Evolutionary conservation across 495 filamentous ascomycete species (phyloP), one percentile per base, ranked within the genome.

Genomic region (Alectoria sarmentosa): DNA sequence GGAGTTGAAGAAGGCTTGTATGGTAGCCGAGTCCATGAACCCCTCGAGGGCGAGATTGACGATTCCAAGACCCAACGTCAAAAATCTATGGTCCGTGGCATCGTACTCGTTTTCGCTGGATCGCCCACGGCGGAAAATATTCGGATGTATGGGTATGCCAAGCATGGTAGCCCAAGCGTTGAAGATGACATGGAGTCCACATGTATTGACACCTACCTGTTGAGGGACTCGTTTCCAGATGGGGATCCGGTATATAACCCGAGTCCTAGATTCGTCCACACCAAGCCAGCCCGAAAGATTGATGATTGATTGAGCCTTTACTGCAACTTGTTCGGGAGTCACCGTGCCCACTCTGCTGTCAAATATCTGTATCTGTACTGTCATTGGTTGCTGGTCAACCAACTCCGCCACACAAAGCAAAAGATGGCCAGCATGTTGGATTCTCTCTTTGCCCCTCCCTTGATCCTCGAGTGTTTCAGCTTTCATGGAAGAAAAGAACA

Each of bases 41-140:
- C 66, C 66, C 5, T 1, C 56, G 5, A 67, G n/a, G 26, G 61
- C 55, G n/a, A 67, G 61, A 30, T 64, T 64, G 62, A 67, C 60
- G 23, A 67, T 60, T 46, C 41, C 32, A 4, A 67, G 42, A 5
- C 49, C 66, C 5, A 3, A 14, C 17, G 26, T 34, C 3, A 42
- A 30, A 7, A 55, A 55, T 0, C 1, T 4, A 2, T 34, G 2
- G 30, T 32, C 52, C 15, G 30, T 21, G 7, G 17, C 28, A 34
- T 21, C 28, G 30, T 15, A 1, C 11, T 1, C 13, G 23, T 52
- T 14, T 4, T 48, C 10, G 1, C 9, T 6, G 48, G 26, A 4
- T 30, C 26, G 48, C 26, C 26, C 13, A 17, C 48, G 26, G 26
- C 48, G 48, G 10, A 17, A 17, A 4, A 5, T 1, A 2, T 14